Evolutionary conservation across 176 grass and related monocot species (phyloP), one percentile per base, ranked within the genome.

Genomic region (Ensete ventricosum): DNA sequence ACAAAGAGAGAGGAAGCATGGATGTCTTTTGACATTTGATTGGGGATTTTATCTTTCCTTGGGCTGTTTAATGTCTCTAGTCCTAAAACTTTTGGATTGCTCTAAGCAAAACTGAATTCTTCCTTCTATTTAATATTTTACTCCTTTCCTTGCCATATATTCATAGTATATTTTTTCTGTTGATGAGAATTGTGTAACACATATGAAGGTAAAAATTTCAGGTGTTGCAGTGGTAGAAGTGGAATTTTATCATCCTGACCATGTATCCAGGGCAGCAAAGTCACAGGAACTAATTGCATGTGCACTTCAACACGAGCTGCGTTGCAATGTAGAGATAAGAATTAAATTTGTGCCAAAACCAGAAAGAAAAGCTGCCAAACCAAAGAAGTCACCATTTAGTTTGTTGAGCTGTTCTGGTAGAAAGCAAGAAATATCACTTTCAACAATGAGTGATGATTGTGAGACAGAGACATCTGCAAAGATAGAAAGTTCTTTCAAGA

Each of bases 211-310:
- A 54, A 78, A 70, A 73, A 91, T 87, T 48, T 67, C 88, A 99
- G 95, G 93, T 73, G 49, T 94, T 73, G 90, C 90, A 14, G 87
- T 94, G 87, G 88, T 88, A 16, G 90, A 99, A 89, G 84, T 99
- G 67, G 91, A 91, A 79, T 99, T 99, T 60, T 84, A 79, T 73
- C 88, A 91, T 55, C 90, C 77, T 2, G 95, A 94, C 74, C 90
- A 91, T 77, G 73, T 99, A 71, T 89, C 95, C 72, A 94, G 87
- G 76, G 95, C 86, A 49, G 86, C 91, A 78, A 91, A 94, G 77
- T 84, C 91, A 76, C 86, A 94, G 67, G 83, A 76, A 80, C 50
- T 87, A 62, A 91, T 99, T 75, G 84, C 89, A 63, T 84, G 82
- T 19, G 67, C 81, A 14, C 78, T 99, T 53, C 95, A 91, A 27